Base-by-base conservation (phyloP, 257 asterid genomes). In the Avicennia marina region DNA sequence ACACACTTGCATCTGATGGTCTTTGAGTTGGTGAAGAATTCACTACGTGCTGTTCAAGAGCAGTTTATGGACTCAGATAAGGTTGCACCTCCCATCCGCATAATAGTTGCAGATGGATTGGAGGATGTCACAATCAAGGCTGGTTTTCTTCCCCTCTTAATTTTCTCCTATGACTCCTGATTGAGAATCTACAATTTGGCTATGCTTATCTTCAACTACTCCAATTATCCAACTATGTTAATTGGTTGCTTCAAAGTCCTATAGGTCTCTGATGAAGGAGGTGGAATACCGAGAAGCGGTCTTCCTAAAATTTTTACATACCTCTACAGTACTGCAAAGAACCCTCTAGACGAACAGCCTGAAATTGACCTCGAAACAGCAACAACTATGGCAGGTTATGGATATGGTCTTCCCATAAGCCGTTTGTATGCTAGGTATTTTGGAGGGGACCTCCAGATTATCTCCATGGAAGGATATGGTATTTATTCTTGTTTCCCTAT, bases 381-480 rank as follows among this genome's bases (percentile, higher is more conserved):
- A 42, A 68, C 90, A 44, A 79, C 85, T 33, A 78, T 85, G 91
- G 98, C 98, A 51, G 98, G 98, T 57, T 90, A 82, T 66, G 98
- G 98, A 17, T 87, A 78, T 67, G 98, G 98, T 57, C 87, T 90
- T 66, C 96, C 98, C 42, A 85, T 87, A 51, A 90, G 95, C 76
- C 98, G 95, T 59, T 66, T 87, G 75, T 90, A 90, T 57, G 98
- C 98, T 31, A 78, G 83, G 60, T 90, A 90, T 65, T 90, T 90
- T 47, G 98, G 98, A 20, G 98, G 98, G 45, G 98, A 90, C 68
- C 75, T 90, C 43, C 96, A 87, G 64, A 83, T 90, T 46, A 90
- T 87, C 67, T 87, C 98, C 60, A 90, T 90, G 98, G 98, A 90
- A 79, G 98, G 98, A 75, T 87, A 90, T 58, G 98, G 98, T 84